phyloP scores from a whole-genome alignment of 495 filamentous ascomycete genomes.

The Astrothelium macrocarpum region DNA sequence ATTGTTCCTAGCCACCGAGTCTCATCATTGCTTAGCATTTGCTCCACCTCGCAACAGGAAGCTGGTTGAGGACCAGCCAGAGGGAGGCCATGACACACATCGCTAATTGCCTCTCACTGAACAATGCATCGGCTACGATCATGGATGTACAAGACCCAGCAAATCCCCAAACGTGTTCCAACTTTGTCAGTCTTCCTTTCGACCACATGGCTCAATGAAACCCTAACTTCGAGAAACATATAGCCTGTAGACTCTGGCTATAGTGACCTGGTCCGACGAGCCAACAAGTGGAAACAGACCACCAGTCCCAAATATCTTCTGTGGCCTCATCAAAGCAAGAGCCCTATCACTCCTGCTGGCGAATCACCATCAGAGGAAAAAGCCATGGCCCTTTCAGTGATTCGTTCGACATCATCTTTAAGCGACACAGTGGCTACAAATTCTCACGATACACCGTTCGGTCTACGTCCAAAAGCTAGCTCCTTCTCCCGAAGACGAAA shows the following conservation, averaged over 20 bases:
- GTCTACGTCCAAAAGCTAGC: slow-evolving; percentile 18
- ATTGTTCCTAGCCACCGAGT: neutral
- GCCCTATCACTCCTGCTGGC: neutral
- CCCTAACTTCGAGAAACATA: slow-evolving; percentile 3
- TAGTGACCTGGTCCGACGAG: neutral
- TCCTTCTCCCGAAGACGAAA: slow-evolving; percentile 45
- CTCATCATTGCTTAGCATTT: slow-evolving; percentile 7
- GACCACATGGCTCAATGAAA: neutral
- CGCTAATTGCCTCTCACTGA: neutral
- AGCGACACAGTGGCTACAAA: slow-evolving; percentile 22
- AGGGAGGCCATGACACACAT: slow-evolving; percentile 2
- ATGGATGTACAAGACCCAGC: neutral
- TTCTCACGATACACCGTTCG: slow-evolving; percentile 14
- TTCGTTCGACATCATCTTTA: slow-evolving; percentile 25
- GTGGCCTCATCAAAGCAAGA: neutral
- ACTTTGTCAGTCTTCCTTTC: neutral
- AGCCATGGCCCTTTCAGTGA: slow-evolving; percentile 24
- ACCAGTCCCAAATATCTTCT: neutral
- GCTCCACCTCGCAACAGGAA: neutral
- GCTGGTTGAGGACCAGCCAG: neutral
- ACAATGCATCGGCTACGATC: neutral
- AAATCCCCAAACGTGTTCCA: neutral
- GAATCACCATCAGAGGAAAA: slow-evolving; percentile 14
- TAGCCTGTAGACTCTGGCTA: neutral
- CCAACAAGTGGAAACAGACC: neutral